A percentile compares a stretch with the other conserved stretches of the same genome.
Evolutionary conservation across 192 early-diverging fungal species (phyloP).

Genomic region (Coemansia sp.): DNA sequence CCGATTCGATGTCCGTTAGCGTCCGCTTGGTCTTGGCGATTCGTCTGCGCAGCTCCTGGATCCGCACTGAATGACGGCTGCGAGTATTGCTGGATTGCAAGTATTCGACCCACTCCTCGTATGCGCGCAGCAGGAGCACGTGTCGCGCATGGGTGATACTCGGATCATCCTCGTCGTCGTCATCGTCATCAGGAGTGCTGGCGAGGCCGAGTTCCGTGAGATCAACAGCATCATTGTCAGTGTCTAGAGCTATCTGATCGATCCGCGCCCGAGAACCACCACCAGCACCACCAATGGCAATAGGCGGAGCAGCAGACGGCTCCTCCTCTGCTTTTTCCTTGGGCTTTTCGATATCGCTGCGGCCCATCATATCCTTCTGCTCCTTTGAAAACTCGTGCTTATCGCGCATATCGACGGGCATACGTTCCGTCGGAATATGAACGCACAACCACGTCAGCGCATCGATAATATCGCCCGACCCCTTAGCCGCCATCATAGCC

Average conservation of each 20-base stretch:
- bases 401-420: constrained; percentile 44
- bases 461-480: constrained; percentile 23
- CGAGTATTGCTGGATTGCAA: constrained; percentile 5
- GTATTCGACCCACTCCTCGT: constrained; percentile 8
- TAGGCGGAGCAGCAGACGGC: not conserved
- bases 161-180: constrained; percentile 20
- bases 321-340: not conserved
- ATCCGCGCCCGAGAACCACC: not conserved
- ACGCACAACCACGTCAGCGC: constrained; percentile 33
- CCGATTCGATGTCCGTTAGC: constrained; percentile 10
- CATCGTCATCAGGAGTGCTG: not conserved
- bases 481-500: constrained; percentile 13
- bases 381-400: constrained; percentile 18
- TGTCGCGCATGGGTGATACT: constrained; percentile 9
- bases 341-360: not conserved
- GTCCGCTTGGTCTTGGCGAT: not conserved
- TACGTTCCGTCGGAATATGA: constrained; percentile 22
- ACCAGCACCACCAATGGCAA: not conserved
- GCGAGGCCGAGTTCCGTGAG: not conserved
- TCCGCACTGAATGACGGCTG: not conserved
- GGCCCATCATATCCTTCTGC: not conserved
- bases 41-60: not conserved
- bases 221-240: not conserved
- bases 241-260: not conserved
- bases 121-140: constrained; percentile 5